phyloP scores from a whole-genome alignment of 2,329 filamentous ascomycete genomes.

The Penicillium sp. region DNA sequence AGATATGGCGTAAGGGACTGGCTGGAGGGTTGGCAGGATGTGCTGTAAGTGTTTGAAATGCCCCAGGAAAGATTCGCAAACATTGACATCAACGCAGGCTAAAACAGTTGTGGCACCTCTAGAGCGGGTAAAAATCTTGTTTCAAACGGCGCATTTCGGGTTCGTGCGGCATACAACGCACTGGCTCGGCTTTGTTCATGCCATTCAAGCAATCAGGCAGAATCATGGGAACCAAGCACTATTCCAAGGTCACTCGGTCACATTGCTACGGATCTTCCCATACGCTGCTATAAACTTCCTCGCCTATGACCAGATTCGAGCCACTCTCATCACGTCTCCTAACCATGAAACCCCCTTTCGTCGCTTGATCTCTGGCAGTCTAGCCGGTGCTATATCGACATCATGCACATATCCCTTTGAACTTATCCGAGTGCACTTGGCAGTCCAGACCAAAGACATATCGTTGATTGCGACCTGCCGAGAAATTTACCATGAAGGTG shows the following conservation, averaged over 20 bases:
- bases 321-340: constrained; percentile 68
- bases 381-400: constrained; percentile 78
- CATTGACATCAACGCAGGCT: constrained; percentile 57
- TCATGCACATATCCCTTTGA: constrained; percentile 97
- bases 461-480: constrained; percentile 73
- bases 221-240: constrained; percentile 74
- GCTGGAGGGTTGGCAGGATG: neutral
- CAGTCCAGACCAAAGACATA: constrained; percentile 85
- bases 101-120: constrained; percentile 95
- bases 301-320: constrained; percentile 93
- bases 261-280: constrained; percentile 89
- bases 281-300: constrained; percentile 98
- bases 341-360: constrained; percentile 78
- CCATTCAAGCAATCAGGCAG: constrained; percentile 79
- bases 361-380: constrained; percentile 52
- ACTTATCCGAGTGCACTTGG: constrained; percentile 85
- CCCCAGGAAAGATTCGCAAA: neutral
- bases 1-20: neutral
- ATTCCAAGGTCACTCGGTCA: constrained; percentile 92
- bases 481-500: constrained; percentile 84
- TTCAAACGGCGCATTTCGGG: constrained; percentile 90
- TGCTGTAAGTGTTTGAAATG: neutral
- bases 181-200: constrained; percentile 77
- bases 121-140: constrained; percentile 97
- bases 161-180: constrained; percentile 90